Conservation (phyloP, 768 basidiomycete genomes). For the Boletus bicolor region DNA sequence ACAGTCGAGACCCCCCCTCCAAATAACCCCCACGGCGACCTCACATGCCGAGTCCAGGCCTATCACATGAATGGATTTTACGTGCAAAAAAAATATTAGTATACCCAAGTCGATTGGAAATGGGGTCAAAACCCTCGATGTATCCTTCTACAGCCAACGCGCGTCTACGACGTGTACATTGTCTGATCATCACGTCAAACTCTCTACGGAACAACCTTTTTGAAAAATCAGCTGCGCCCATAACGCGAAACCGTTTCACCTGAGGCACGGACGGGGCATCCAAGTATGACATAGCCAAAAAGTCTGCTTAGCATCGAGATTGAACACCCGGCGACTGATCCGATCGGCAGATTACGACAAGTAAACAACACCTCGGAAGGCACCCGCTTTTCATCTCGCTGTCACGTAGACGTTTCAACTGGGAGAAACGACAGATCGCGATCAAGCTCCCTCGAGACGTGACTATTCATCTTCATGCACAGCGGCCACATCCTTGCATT, state of each 20-base stretch:
- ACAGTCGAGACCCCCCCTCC: constrained; percentile 18
- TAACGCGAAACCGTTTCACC: constrained; percentile 1
- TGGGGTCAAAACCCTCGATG: not conserved
- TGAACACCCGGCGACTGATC: not conserved
- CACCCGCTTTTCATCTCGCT: not conserved
- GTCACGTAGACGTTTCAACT: constrained; percentile 4
- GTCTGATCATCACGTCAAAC: not conserved
- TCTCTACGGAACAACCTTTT: not conserved
- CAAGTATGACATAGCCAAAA: constrained; percentile 6
- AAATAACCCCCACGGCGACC: constrained; percentile 14
- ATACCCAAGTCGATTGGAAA: not conserved
- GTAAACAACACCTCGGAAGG: not conserved
- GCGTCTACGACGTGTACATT: constrained; percentile 3
- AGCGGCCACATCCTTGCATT: not conserved
- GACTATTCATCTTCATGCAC: not conserved
- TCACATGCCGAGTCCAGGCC: constrained; percentile 8
- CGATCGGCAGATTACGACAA: constrained; percentile 10
- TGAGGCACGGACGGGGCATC: not conserved
- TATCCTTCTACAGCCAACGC: not conserved
- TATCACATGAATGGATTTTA: not conserved
- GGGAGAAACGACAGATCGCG: not conserved
- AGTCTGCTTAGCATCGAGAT: constrained; percentile 1
- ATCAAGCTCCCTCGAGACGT: not conserved
- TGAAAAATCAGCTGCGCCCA: constrained; percentile 2
- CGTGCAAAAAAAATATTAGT: not conserved